Base-by-base conservation (phyloP, 495 filamentous ascomycete species). In the Penicillium odoratum region DNA sequence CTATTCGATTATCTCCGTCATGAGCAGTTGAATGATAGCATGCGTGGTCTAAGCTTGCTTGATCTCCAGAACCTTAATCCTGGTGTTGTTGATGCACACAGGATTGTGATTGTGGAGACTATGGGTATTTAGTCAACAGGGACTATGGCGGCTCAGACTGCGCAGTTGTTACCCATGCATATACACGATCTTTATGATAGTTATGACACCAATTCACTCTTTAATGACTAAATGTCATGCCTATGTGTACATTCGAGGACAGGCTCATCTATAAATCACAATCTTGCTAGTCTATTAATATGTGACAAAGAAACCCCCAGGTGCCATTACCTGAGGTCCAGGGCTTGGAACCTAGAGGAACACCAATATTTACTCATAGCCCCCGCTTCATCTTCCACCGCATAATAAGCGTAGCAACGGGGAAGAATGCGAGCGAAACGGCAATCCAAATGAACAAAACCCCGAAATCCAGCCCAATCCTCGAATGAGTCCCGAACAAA, bases 381-480 rank as follows among this genome's bases (percentile, higher is more conserved):
- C 71, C 71, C 43, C 71, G 51, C 69, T 78, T 74, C 66, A 65
- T 77, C 71, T 83, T 85, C 83, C 83, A 84, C 18, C 76, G 67
- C 79, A 85, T 81, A 44, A 87, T 74, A 29, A 76, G 80, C 45
- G 79, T 81, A 16, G 83, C 85, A 11, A 89, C 51, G 0, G 87
- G 87, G 64, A 87, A 89, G 1, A 90, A 60, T 0, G 65, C 55
- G 2, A 85, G 72, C 16, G 84, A 85, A 5, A 86, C 53, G 0
- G 70, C 83, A 31, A 75, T 70, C 86, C 88, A 90, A 1, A 76
- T 76, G 49, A 88, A 81, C 25, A 90, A 57, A 11, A 90, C 67
- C 0, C 79, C 86, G 64, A 91, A 80, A 64, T 90, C 84, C 10
- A 88, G 71, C 4, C 85, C 85, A 51, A 89, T 85, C 15, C 80